Evolutionary conservation across 2,329 filamentous ascomycete species (phyloP), one percentile per base, ranked within the genome.

Genomic region (Dichotomopilus funicola): DNA sequence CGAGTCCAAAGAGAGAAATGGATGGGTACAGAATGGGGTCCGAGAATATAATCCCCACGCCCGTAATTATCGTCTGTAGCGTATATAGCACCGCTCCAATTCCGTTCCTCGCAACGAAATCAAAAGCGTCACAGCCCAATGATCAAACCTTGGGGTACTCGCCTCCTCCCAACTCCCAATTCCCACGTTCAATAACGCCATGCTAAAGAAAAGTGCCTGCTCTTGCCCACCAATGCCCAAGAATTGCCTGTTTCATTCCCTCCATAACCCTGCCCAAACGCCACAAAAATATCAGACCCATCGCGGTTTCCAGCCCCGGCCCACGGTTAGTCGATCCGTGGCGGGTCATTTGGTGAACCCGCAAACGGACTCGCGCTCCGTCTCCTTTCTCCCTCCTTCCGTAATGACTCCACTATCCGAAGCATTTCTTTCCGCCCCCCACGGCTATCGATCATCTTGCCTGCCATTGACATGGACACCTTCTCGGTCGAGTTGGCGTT

Each of bases 401-500:
- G 83, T 66, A 95, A 81, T 38, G 79, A 85, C 64, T 96, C 90
- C 61, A 97, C 95, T 40, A 94, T 91, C 67, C 83, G 85, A 61
- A 95, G 72, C 83, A 99, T 97, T 70, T 96, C 89, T 71, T 95
- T 95, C 52, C 94, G 78, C 1, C 88, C 90, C 5, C 86, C 85
- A 44, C 75, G 73, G 4, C 90, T 89, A 72, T 96, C 89, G 50
- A 97, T 85, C 66, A 87, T 81, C 68, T 90, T 91, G 31, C 88
- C 89, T 5, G 81, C 84, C 81, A 97, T 87, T 66, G 88, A 94
- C 94, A 99, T 97, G 59, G 85, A 91, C 10, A 97, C 87, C 73
- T 95, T 96, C 70, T 92, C 85, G 59, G 83, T 82, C 2, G 88
- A 85, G 66, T 90, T 87, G 7, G 89, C 90, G 62, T 80, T 82